Conservation (phyloP, 1,284 basidiomycete genomes). For the Sanghuangporus baumii region DNA sequence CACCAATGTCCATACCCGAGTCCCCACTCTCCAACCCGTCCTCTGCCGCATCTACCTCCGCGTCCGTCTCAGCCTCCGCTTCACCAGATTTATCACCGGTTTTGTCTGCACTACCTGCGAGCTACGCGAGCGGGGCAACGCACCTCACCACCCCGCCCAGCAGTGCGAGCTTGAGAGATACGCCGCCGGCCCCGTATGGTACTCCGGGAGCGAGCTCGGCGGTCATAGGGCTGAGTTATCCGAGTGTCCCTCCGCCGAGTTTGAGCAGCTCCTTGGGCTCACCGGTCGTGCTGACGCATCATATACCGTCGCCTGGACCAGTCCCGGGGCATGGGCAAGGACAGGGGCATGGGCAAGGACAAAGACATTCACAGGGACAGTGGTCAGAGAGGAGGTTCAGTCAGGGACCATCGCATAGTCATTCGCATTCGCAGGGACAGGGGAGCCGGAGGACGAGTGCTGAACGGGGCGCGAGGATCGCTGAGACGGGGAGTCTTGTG, state of each 20-base stretch:
- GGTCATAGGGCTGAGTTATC: constrained; percentile 46
- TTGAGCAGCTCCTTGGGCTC: constrained; percentile 63
- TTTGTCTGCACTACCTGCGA: constrained; percentile 44
- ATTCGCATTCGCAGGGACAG: not conserved
- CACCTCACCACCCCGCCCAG: constrained; percentile 63
- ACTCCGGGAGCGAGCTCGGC: constrained; percentile 22
- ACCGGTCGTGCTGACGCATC: constrained; percentile 44
- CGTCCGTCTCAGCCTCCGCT: constrained; percentile 40
- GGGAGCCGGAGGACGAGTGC: constrained; percentile 49
- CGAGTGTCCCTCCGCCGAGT: constrained; percentile 62
- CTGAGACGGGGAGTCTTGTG: constrained; percentile 55
- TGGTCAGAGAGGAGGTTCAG: constrained; percentile 32
- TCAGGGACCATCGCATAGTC: constrained; percentile 9
- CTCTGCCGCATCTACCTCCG: constrained; percentile 47
- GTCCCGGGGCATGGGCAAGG: not conserved
- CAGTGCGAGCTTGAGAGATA: constrained; percentile 43
- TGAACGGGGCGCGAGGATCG: constrained; percentile 56
- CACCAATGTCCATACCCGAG: not conserved
- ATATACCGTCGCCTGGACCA: constrained; percentile 33
- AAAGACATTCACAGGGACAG: constrained; percentile 24
- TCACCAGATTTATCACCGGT: constrained; percentile 52
- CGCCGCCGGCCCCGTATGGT: constrained; percentile 30
- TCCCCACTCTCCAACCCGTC: constrained; percentile 27
- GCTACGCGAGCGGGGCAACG: constrained; percentile 52
- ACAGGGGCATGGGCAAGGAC: not conserved